Percentiles rank a stretch among this genome's conserved stretches.
phyloP scores from a whole-genome alignment of 73 alveolate genomes.

The Tetrahymena borealis region DNA sequence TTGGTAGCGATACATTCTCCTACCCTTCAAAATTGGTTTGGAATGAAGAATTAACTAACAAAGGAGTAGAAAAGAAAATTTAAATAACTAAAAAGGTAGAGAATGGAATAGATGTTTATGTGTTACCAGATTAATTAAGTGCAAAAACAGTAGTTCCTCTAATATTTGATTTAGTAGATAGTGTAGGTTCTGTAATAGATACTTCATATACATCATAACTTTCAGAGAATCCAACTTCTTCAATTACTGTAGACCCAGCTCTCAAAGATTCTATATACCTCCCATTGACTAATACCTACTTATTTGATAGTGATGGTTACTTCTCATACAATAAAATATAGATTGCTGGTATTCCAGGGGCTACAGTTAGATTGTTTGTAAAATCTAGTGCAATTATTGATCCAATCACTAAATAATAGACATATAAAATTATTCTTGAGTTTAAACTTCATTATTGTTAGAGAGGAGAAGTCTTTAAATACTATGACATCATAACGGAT shows the following conservation, averaged over 20 bases:
- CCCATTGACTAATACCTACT: neutral
- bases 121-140: neutral
- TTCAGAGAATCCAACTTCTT: neutral
- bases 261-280: neutral
- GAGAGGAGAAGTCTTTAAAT: neutral
- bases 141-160: neutral
- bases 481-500: neutral
- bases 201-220: neutral
- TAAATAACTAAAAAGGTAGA: neutral
- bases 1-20: neutral
- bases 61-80: neutral
- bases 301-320: neutral
- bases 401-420: neutral
- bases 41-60: neutral
- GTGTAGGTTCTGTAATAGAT: neutral
- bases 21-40: neutral
- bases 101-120: neutral
- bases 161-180: neutral
- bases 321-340: neutral
- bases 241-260: neutral
- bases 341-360: neutral
- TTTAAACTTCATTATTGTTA: neutral
- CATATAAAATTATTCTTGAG: neutral
- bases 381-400: neutral
- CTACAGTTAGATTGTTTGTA: neutral